Percentiles rank a stretch among this genome's conserved stretches.
Conservation (phyloP, 441 rosid genomes). For the Aquilaria agallochum region DNA sequence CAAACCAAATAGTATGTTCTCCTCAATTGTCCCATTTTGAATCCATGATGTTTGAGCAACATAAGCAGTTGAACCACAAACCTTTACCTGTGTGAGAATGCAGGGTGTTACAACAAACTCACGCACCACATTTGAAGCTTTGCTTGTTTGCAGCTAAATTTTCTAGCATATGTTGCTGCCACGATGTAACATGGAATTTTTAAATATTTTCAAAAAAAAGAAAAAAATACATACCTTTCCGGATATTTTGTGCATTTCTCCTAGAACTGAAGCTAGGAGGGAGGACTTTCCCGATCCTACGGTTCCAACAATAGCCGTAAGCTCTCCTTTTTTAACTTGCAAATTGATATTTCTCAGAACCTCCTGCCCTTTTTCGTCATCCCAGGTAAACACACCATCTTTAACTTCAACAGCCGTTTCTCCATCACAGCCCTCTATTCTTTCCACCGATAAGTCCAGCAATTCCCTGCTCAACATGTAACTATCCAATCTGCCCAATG, state of each 20-base stretch:
- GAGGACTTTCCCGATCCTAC: constrained; percentile 95
- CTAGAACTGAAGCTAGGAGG: constrained; percentile 78
- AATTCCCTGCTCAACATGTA: constrained; percentile 82
- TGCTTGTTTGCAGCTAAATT: background rate
- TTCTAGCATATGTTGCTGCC: background rate
- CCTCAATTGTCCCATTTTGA: constrained; percentile 85
- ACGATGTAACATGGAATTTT: background rate
- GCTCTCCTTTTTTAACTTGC: constrained; percentile 68
- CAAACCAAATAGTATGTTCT: constrained; percentile 80
- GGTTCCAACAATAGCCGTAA: constrained; percentile 84
- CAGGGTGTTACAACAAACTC: too few species aligned
- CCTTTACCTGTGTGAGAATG: constrained; percentile 45
- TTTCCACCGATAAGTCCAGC: constrained; percentile 52
- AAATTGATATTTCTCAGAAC: constrained; percentile 59
- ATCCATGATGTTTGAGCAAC: constrained; percentile 98
- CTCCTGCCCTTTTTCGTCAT: constrained; percentile 59
- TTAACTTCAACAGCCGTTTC: constrained; percentile 57
- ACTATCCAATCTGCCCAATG: constrained; percentile 68
- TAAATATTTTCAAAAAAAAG: background rate
- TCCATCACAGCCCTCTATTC: constrained; percentile 50
- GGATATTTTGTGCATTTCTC: constrained; percentile 84
- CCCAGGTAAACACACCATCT: constrained; percentile 81
- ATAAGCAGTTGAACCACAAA: constrained; percentile 80
- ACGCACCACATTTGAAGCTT: background rate
- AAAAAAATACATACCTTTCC: constrained; percentile 48